phyloP scores from a whole-genome alignment of 441 rosid genomes.

The Populus hybrid region DNA sequence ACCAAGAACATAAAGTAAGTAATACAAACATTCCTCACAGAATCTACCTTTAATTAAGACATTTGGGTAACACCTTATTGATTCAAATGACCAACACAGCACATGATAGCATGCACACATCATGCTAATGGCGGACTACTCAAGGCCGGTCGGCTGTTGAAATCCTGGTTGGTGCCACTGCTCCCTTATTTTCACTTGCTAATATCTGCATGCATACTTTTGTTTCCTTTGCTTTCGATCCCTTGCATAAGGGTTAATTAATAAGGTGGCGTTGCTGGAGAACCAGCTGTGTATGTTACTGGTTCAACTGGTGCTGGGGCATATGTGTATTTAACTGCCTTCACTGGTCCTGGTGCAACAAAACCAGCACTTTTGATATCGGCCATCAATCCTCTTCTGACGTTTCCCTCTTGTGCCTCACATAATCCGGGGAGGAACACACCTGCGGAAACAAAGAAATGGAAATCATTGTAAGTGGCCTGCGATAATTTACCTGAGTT shows the following conservation, averaged over 20 bases:
- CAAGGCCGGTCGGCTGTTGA: not conserved
- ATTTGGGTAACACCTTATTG: not conserved
- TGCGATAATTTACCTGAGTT: not conserved
- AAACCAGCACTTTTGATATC: constrained; percentile 55
- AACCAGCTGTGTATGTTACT: not conserved
- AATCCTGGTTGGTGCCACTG: not conserved
- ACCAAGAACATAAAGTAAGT: too few species aligned
- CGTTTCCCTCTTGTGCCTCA: constrained; percentile 39
- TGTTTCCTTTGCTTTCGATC: not conserved
- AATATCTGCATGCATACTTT: not conserved
- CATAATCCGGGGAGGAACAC: constrained; percentile 75
- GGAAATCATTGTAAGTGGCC: not conserved
- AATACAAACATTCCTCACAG: not conserved
- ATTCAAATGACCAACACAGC: not conserved
- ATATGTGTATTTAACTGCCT: constrained; percentile 8
- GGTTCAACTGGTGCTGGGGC: constrained; percentile 25
- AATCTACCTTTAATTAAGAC: not conserved
- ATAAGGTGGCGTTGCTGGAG: constrained; percentile 36
- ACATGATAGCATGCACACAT: not conserved
- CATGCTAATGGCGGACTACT: not conserved
- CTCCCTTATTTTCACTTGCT: not conserved
- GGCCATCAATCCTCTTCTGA: constrained; percentile 46
- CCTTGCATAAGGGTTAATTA: not conserved
- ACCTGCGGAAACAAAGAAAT: constrained; percentile 32
- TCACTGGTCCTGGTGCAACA: constrained; percentile 43